These are phyloP conservation scores for Suillus fuscotomentosus DNA, from an alignment of 768 basidiomycete genomes.

Conservation along the genomic window DNA sequence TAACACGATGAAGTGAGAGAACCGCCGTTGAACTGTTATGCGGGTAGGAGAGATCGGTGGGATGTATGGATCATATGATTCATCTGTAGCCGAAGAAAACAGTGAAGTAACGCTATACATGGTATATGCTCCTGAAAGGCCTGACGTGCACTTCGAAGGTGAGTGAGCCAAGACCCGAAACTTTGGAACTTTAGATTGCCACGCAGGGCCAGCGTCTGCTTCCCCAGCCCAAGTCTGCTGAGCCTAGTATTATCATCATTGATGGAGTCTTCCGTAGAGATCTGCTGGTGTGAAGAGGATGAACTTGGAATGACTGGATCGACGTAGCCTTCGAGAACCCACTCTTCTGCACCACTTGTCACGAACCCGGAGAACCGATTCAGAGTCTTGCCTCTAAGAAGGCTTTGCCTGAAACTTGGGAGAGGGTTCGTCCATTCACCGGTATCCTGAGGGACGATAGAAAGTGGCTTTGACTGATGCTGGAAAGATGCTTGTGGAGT, in stretches of 20 bases:
- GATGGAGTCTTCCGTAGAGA: slow-evolving; percentile 31
- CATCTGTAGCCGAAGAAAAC: slow-evolving; percentile 38
- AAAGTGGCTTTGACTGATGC: slow-evolving; percentile 25
- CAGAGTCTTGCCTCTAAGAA: slow-evolving; percentile 74
- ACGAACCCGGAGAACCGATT: slow-evolving; percentile 89
- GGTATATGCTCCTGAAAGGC: slow-evolving; percentile 69
- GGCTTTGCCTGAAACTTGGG: slow-evolving; percentile 67
- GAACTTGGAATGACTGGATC: slow-evolving; percentile 18
- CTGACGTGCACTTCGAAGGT: slow-evolving; percentile 67
- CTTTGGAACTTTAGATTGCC: slow-evolving; percentile 70
- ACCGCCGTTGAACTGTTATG: slow-evolving; percentile 78
- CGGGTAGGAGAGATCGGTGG: slow-evolving; percentile 41
- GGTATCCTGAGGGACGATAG: slow-evolving; percentile 62
- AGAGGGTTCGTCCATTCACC: slow-evolving; percentile 62
- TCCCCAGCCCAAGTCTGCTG: slow-evolving; percentile 47
- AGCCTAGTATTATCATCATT: slow-evolving; percentile 40
- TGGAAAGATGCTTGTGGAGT: slow-evolving; percentile 46
- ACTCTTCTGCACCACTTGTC: slow-evolving; percentile 82
- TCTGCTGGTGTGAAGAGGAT: slow-evolving; percentile 28
- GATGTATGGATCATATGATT: slow-evolving; percentile 16
- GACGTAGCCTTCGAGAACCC: slow-evolving; percentile 65
- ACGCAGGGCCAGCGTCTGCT: slow-evolving; percentile 65
- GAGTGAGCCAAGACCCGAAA: slow-evolving; percentile 79
- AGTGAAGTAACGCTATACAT: slow-evolving; percentile 74
- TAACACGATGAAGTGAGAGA: slow-evolving; percentile 80